Percentiles rank a stretch among this genome's conserved stretches.
Conservation (phyloP, 192 early-diverging fungal genomes). For the Umbelopsis sp. region DNA sequence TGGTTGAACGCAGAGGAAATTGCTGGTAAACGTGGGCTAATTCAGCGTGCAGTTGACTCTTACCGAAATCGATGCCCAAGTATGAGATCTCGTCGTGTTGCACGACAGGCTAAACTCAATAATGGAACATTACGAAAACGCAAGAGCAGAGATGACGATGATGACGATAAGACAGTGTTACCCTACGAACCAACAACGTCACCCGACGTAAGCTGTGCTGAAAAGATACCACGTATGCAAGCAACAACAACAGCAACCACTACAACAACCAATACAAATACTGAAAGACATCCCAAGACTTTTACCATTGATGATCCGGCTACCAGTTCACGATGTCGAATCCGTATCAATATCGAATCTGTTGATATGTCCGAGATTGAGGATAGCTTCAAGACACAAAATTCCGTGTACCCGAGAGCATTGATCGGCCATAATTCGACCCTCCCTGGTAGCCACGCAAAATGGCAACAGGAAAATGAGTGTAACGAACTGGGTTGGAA, state of each 20-base stretch:
- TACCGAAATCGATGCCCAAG: slow-evolving; percentile 73
- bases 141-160: slow-evolving; percentile 34
- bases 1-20: slow-evolving; percentile 72
- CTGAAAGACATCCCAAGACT: slow-evolving; percentile 38
- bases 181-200: neutral
- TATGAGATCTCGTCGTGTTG: slow-evolving; percentile 72
- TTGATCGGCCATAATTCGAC: slow-evolving; percentile 29
- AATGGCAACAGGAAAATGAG: slow-evolving; percentile 43
- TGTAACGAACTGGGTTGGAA: slow-evolving; percentile 72
- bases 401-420: slow-evolving; percentile 58
- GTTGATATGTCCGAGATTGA: slow-evolving; percentile 43
- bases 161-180: slow-evolving; percentile 19
- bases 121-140: slow-evolving; percentile 58
- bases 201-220: neutral
- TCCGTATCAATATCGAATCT: slow-evolving; percentile 52
- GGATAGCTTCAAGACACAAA: slow-evolving; percentile 49
- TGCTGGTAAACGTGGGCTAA: slow-evolving; percentile 68
- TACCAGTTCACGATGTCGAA: slow-evolving; percentile 32
- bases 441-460: slow-evolving; percentile 30
- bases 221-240: slow-evolving; percentile 12
- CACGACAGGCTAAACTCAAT: slow-evolving; percentile 69
- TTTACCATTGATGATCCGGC: slow-evolving; percentile 35
- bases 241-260: neutral
- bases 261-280: neutral
- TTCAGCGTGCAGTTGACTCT: slow-evolving; percentile 85